Evolutionary conservation across 2,329 filamentous ascomycete genomes (phyloP), one percentile per base, ranked within the genome.

Genomic region (Trichoderma breve): DNA sequence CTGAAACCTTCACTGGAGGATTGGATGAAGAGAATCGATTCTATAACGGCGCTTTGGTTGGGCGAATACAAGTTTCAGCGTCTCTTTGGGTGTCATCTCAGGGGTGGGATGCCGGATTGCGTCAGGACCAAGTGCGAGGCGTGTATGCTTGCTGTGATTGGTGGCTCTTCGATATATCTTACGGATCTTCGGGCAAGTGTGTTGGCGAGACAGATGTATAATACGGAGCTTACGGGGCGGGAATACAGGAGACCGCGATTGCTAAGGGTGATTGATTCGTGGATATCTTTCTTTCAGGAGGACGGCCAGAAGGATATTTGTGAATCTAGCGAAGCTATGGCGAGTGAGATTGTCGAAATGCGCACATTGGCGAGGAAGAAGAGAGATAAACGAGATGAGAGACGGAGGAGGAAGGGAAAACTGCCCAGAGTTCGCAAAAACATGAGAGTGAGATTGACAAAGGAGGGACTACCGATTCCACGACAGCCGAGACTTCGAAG

Each of bases 131-230:
- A 34, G 2, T 90, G 88, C 73, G 84, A 88, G 75, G 87, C 86
- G 2, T 90, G 88, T 73, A 84, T 87, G 32, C 77, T 89, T 14
- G 82, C 85, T 2, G 80, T 81, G 3, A 76, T 90, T 0, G 87
- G 87, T 2, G 84, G 83, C 0, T 80, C 82, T 36, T 77, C 76
- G 5, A 76, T 80, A 18, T 74, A 83, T 1, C 77, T 90, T 3
- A 76, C 80, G 6, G 86, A 87, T 74, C 75, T 90, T 36, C 78
- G 83, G 32, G 83, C 85, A 3, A 78, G 81, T 53, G 75, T 88
- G 69, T 32, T 83, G 11, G 82, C 83, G 36, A 82, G 86, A 77
- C 77, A 69, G 73, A 64, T 15, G 67, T 58, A 21, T 26, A 39
- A 30, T 12, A 39, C 26, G 28, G 47, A 62, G 15, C 2, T 26